phyloP scores from a whole-genome alignment of 148 eudicot genomes.

The Chenopodium quinoa region DNA sequence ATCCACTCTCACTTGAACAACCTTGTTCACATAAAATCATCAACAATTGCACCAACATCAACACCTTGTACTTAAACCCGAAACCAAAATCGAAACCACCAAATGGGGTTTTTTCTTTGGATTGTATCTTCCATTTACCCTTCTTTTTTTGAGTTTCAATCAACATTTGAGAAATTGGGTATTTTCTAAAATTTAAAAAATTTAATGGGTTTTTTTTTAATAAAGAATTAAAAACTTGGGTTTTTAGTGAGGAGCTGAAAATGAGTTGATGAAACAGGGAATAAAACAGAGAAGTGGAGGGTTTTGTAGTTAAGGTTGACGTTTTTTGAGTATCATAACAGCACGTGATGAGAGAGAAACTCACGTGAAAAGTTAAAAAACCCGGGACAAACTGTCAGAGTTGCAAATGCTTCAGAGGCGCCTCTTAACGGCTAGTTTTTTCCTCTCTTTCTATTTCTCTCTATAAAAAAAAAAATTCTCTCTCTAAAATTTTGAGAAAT shows the following conservation, averaged over 20 bases:
- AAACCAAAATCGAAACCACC: slow-evolving; percentile 7
- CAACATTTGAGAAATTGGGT: slow-evolving; percentile 12
- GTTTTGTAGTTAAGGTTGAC: slow-evolving; percentile 20
- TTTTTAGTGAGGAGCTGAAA: neutral
- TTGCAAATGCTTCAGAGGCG: slow-evolving; percentile 34
- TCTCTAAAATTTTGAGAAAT: slow-evolving; percentile 5
- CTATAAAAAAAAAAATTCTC: neutral
- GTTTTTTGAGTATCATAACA: slow-evolving; percentile 17
- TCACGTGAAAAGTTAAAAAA: slow-evolving; percentile 34
- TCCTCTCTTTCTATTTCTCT: neutral
- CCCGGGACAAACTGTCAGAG: slow-evolving; percentile 44
- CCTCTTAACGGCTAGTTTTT: slow-evolving; percentile 68
- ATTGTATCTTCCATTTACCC: slow-evolving; percentile 35
- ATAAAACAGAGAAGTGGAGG: slow-evolving; percentile 16
- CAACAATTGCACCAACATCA: slow-evolving; percentile 27
- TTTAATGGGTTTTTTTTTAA: neutral
- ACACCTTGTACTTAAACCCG: neutral
- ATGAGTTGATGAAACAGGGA: slow-evolving; percentile 2
- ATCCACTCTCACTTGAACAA: slow-evolving; percentile 31
- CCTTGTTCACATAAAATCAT: slow-evolving; percentile 20
- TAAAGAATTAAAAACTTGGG: neutral
- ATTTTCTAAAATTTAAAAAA: neutral
- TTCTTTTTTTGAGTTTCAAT: slow-evolving; percentile 27
- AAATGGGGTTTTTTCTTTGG: slow-evolving; percentile 10
- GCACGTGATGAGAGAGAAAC: slow-evolving; percentile 37